Evolutionary conservation across 2,329 filamentous ascomycete species (phyloP).

Genomic region (Nothomitra cinnamomea): DNA sequence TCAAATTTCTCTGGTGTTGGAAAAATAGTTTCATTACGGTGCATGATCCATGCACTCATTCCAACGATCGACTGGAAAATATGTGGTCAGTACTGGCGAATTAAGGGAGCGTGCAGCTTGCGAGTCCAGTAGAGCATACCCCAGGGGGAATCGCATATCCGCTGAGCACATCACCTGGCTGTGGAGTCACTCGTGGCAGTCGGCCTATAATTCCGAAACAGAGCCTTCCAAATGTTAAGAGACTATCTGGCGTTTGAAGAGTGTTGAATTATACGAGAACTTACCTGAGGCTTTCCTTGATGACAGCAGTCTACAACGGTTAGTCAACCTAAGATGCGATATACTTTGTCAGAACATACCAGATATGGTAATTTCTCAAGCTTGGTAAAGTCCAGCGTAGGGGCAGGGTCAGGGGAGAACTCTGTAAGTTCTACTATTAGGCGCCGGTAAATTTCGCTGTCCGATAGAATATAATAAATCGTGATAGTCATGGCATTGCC

Average conservation of each 20-base stretch:
- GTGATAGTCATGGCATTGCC: not conserved
- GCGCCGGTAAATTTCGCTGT: not conserved
- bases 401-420: not conserved
- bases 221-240: not conserved
- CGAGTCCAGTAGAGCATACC: not conserved
- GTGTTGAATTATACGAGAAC: not conserved
- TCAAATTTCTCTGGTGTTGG: not conserved
- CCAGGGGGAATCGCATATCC: not conserved
- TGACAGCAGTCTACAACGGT: not conserved
- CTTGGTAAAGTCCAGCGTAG: not conserved
- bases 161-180: not conserved
- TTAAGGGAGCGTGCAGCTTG: not conserved
- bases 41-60: not conserved
- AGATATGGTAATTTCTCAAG: not conserved
- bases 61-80: not conserved
- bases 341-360: not conserved
- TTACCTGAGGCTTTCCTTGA: not conserved
- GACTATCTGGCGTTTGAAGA: not conserved
- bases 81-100: no score
- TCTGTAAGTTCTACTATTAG: not conserved
- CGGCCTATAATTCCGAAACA: conserved; percentile 21
- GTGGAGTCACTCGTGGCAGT: conserved; percentile 14
- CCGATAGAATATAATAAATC: not conserved
- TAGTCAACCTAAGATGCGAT: not conserved
- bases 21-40: not conserved